Conservation (phyloP, 768 basidiomycete species). For the Ramaria sp. region DNA sequence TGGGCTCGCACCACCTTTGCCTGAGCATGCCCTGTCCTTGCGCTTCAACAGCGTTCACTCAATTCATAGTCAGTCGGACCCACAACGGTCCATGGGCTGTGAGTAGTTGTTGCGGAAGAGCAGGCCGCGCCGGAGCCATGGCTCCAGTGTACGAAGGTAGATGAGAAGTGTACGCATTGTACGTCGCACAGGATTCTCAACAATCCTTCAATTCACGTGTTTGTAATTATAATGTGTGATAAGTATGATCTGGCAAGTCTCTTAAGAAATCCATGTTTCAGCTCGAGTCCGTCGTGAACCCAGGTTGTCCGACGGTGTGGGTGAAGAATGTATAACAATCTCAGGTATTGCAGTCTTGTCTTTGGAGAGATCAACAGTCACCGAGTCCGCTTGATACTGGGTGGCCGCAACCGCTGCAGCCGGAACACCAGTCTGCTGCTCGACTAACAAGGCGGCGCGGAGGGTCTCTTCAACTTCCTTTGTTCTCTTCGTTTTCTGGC, state of each 20-base stretch:
- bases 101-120: constrained; percentile 6
- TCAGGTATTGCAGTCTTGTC: too few species aligned
- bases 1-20: constrained; percentile 83
- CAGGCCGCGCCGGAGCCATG: constrained; percentile 1
- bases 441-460: constrained; percentile 27
- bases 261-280: too few species aligned
- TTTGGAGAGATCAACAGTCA: too few species aligned
- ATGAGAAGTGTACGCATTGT: constrained; percentile 10
- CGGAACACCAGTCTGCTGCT: not conserved
- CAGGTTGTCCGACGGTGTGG: too few species aligned
- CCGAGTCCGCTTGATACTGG: too few species aligned
- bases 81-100: not conserved
- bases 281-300: too few species aligned
- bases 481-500: constrained; percentile 55
- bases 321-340: too few species aligned
- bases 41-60: constrained; percentile 92
- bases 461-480: constrained; percentile 52
- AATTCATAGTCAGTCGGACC: not conserved
- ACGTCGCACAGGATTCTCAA: constrained; percentile 11
- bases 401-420: not conserved
- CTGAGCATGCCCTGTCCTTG: constrained; percentile 38
- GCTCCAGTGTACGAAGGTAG: constrained; percentile 3
- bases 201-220: constrained; percentile 10
- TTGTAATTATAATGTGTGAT: not conserved
- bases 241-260: too few species aligned